A percentile compares a stretch with the other conserved stretches of the same genome.
Evolutionary conservation across 495 filamentous ascomycete species (phyloP).

Genomic region (Daldinia childiae): DNA sequence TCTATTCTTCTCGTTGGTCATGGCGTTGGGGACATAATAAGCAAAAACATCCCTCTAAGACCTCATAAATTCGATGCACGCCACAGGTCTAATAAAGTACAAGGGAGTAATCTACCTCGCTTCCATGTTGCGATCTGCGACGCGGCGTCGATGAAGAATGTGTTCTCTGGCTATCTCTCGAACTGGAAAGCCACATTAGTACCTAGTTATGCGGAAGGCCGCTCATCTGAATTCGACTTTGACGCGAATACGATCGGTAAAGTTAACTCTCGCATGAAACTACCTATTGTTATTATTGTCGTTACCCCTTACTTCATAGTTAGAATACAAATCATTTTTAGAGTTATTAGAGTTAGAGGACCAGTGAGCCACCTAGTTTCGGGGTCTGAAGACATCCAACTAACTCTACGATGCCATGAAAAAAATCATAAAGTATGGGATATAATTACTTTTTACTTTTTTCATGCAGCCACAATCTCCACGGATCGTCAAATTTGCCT

Average conservation of each 20-base stretch:
- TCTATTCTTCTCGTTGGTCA: background rate
- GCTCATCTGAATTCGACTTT: slow-evolving; percentile 5
- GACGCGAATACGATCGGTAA: slow-evolving; percentile 7
- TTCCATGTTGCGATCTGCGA: slow-evolving; percentile 8
- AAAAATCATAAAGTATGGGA: background rate
- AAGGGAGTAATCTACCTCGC: slow-evolving; percentile 1
- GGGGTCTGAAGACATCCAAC: slow-evolving; percentile 22
- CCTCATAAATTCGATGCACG: slow-evolving; percentile 8
- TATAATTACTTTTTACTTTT: slow-evolving; percentile 24
- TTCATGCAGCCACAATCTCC: slow-evolving; percentile 18
- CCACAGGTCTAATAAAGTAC: slow-evolving; percentile 1
- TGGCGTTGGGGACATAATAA: slow-evolving; percentile 2
- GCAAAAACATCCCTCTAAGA: slow-evolving; percentile 5
- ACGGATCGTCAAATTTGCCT: slow-evolving; percentile 10
- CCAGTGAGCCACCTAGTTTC: background rate
- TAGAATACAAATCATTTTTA: background rate
- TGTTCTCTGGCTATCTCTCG: background rate
- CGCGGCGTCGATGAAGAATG: slow-evolving; percentile 13
- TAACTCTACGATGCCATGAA: slow-evolving; percentile 6
- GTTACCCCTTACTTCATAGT: background rate
- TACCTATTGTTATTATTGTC: background rate
- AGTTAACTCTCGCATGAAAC: slow-evolving; percentile 14
- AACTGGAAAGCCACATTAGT: slow-evolving; percentile 17
- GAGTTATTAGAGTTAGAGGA: too few relatives aligned
- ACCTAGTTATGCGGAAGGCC: slow-evolving; percentile 23